phyloP scores from a whole-genome alignment of 306 rosid genomes.

The Dalbergia cochinchinensis region DNA sequence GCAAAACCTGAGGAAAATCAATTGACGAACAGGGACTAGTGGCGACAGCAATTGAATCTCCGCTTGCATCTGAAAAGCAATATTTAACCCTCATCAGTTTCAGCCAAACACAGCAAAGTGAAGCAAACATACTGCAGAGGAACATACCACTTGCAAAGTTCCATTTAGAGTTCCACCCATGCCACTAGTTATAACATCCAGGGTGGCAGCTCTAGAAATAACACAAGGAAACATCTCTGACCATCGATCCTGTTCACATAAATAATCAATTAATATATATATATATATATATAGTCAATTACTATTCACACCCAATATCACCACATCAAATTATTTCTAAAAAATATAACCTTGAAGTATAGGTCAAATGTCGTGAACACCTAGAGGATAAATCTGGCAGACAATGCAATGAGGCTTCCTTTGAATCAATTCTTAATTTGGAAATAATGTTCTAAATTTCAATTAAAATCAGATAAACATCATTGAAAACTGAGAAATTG shows the following conservation, averaged over 20 bases:
- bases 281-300: too few species aligned
- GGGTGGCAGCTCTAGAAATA: constrained; percentile 67
- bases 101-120: neutral
- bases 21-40: constrained; percentile 73
- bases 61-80: constrained; percentile 69
- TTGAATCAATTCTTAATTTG: too few species aligned
- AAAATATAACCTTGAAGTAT: neutral
- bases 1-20: constrained; percentile 79
- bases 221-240: constrained; percentile 72
- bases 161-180: constrained; percentile 72
- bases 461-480: constrained; percentile 5
- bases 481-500: constrained; percentile 23
- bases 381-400: neutral
- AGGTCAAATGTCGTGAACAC: constrained; percentile 2
- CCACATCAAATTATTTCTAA: neutral
- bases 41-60: constrained; percentile 91
- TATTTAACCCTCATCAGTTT: constrained; percentile 16
- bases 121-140: neutral
- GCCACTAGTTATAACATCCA: constrained; percentile 65
- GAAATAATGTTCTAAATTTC: neutral
- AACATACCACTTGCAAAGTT: constrained; percentile 71
- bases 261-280: constrained; percentile 23
- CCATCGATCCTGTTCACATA: constrained; percentile 75
- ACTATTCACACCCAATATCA: neutral
- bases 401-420: neutral